Evolutionary conservation across 202 grass and related monocot genomes (phyloP), one percentile per base, ranked within the genome.

Genomic region (Setaria viridis): DNA sequence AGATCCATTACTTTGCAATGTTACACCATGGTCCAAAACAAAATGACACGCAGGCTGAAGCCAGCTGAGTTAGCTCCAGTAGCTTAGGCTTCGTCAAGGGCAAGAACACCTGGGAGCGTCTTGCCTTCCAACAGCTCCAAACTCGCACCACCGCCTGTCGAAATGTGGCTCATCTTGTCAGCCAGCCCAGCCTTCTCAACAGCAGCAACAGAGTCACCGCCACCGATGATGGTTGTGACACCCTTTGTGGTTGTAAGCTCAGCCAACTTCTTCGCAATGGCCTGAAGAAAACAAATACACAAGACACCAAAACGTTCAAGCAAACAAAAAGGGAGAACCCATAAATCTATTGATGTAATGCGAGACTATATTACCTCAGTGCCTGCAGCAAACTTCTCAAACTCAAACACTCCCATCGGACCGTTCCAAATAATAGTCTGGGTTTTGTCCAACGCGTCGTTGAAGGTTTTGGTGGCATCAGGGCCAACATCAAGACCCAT

Each of bases 121-220:
- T 98, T 98, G 64, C 95, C 95, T 87, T 98, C 95, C 53, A 98
- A 80, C 71, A 95, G 75, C 81, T 98, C 95, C 51, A 98, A 88
- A 76, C 95, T 98, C 2, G 95, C 95, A 21, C 95, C 93, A 62
- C 95, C 95, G 0, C 95, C 95, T 0, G 95, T 98, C 0, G 93
- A 97, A 75, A 97, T 97, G 89, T 97, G 94, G 90, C 91, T 97
- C 94, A 97, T 97, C 73, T 97, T 97, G 85, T 91, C 88, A 1
- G 94, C 91, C 15, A 97, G 62, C 43, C 94, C 95, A 51, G 85
- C 91, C 78, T 98, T 98, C 90, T 98, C 95, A 7, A 98, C 95
- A 34, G 95, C 95, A 74, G 93, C 93, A 35, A 98, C 93, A 0
- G 93, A 98, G 62, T 98, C 95, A 39, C 95, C 95, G 1, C 95